Conservation (phyloP, 78 protist genomes). For the Dictyostelium brefeldianum region DNA sequence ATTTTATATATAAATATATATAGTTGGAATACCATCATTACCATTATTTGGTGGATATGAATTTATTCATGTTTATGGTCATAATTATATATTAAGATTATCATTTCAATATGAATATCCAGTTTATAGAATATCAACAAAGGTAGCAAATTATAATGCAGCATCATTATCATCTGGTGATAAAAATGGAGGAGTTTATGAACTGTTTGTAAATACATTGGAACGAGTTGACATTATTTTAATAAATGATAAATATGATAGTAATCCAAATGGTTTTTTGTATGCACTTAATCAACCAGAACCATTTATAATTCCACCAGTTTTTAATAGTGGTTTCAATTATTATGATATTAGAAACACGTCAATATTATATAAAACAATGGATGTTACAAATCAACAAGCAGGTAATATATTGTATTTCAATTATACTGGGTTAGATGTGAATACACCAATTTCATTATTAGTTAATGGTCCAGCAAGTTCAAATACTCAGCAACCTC, state of each 20-base stretch:
- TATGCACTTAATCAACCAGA: background rate
- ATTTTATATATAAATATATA: too few species aligned
- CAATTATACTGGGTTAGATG: background rate
- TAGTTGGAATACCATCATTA: too few species aligned
- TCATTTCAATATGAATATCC: background rate
- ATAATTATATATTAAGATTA: background rate
- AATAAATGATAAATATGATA: background rate
- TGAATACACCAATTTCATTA: background rate
- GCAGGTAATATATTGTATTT: conserved; percentile 14
- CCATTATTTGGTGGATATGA: background rate
- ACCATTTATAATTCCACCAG: background rate
- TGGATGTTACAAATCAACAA: background rate
- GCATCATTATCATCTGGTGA: background rate
- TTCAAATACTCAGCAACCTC: background rate
- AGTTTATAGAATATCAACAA: background rate
- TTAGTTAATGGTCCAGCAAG: background rate
- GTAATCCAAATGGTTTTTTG: background rate
- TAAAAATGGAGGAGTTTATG: background rate
- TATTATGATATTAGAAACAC: background rate
- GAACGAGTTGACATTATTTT: background rate
- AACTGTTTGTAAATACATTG: background rate
- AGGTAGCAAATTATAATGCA: background rate
- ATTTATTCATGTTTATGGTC: background rate
- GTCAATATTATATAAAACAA: background rate
- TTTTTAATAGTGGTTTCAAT: background rate